These are phyloP conservation scores for Ceratocystis eucalypticola DNA, from an alignment of 2,329 filamentous ascomycete species.

Conservation along the genomic window DNA sequence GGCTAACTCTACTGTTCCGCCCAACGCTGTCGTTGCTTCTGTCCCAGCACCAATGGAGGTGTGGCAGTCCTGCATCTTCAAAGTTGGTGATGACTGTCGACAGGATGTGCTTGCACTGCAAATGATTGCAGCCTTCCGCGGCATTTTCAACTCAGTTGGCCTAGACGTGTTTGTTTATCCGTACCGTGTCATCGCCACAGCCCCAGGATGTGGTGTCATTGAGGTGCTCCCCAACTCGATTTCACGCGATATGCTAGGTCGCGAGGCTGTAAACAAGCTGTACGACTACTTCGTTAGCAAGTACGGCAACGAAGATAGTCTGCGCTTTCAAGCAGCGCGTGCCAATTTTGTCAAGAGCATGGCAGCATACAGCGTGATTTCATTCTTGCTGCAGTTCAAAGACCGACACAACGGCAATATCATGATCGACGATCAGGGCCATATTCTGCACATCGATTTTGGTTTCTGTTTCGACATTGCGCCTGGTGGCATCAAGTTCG, in stretches of 20 bases:
- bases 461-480: conserved; percentile 99
- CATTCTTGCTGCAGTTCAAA: conserved; percentile 95
- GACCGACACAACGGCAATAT: conserved; percentile 99
- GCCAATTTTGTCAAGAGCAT: conserved; percentile 98
- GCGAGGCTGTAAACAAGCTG: conserved; percentile 92
- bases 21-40: not conserved
- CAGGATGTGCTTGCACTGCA: conserved; percentile 94
- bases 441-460: conserved; percentile 97
- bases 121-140: conserved; percentile 94
- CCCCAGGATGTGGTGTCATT: conserved; percentile 93
- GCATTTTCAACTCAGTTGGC: conserved; percentile 89
- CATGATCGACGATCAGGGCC: conserved; percentile 95
- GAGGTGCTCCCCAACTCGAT: conserved; percentile 97
- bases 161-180: conserved; percentile 95
- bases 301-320: conserved; percentile 91
- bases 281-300: conserved; percentile 98
- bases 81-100: conserved; percentile 95
- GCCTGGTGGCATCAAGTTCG: conserved; percentile 91
- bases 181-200: conserved; percentile 92
- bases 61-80: conserved; percentile 99
- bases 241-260: conserved; percentile 94
- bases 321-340: conserved; percentile 86
- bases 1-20: conserved; percentile 19
- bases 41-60: conserved; percentile 51
- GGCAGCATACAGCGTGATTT: conserved; percentile 96